Base-by-base conservation (phyloP, 768 basidiomycete species). In the Auriscalpium vulgare region DNA sequence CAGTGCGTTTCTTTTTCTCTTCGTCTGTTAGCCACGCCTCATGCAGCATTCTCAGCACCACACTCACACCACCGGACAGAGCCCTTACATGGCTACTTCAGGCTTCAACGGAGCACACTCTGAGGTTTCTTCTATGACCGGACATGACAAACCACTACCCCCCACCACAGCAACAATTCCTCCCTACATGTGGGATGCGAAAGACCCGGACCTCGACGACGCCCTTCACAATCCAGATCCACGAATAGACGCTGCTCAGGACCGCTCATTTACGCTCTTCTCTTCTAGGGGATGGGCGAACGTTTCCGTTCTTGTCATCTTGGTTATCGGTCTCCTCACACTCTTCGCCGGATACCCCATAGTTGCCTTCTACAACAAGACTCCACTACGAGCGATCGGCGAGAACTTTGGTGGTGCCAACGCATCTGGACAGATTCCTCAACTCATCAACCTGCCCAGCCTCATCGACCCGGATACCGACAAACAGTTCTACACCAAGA, bases 331-430 rank as follows among this genome's bases (percentile, higher is more conserved):
- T 35, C 74, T 97, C 49, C 69, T 97, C 59, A 80, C 78, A 16
- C 78, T 97, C 14, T 97, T 97, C 63, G 87, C 85, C 17, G 93
- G 88, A 36, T 97, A 90, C 65, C 95, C 95, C 11, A 83, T 97
- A 66, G 81, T 92, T 56, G 73, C 77, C 51, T 80, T 79, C 60
- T 82, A 70, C 58, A 71, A 37, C 68, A 66, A 10, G 55, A 66
- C 16, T 56, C 66, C 11, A 37, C 62, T 53, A 48, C 51, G 16
- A 21, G 58, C 53, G 67, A 72, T 14, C 55, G 71, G 37, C 88
- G 88, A 10, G 94, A 95, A 95, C 67, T 75, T 95, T n/a, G 95
- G 94, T 17, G 88, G 88, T 4, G 85, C 91, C 62, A 98, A 98
- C 64, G 80, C 72, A 14, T 78, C 87, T 0, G 95, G 95, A 2